phyloP scores from a whole-genome alignment of 1,284 basidiomycete genomes.

The Trichosporon sp. region DNA sequence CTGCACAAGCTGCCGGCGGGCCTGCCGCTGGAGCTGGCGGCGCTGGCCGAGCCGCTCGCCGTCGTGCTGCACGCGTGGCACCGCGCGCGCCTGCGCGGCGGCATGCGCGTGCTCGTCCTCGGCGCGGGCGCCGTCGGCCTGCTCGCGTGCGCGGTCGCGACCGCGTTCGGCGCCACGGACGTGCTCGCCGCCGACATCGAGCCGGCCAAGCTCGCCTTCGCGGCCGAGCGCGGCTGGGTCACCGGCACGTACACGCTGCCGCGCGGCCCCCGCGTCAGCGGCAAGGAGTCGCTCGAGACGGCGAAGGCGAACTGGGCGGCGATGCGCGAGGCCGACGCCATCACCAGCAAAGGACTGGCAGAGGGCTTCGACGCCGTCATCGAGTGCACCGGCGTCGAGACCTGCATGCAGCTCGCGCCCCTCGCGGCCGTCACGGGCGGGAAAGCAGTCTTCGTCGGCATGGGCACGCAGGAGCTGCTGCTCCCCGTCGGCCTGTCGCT shows the following conservation, averaged over 20 bases:
- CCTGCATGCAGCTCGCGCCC: constrained; percentile 74
- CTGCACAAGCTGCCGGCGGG: constrained; percentile 80
- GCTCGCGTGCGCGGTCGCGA: constrained; percentile 73
- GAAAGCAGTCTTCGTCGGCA: constrained; percentile 87
- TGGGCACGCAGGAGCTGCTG: constrained; percentile 79
- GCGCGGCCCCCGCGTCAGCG: constrained; percentile 48
- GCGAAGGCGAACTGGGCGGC: constrained; percentile 61
- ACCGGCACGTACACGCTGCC: constrained; percentile 67
- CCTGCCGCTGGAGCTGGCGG: constrained; percentile 70
- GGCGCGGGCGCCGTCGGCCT: constrained; percentile 90
- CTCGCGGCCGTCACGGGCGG: constrained; percentile 59
- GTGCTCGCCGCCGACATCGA: constrained; percentile 84
- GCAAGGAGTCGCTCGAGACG: constrained; percentile 63
- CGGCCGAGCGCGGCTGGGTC: constrained; percentile 67
- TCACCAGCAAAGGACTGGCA: constrained; percentile 50
- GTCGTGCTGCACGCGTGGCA: constrained; percentile 80
- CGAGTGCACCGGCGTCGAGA: constrained; percentile 86
- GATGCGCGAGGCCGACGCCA: constrained; percentile 28
- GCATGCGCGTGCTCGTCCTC: constrained; percentile 74
- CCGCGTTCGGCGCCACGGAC: constrained; percentile 63
- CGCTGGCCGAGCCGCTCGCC: constrained; percentile 84
- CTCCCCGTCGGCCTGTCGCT: constrained; percentile 80
- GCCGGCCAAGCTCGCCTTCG: constrained; percentile 70
- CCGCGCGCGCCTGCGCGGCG: constrained; percentile 60
- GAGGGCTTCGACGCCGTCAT: constrained; percentile 88